Percentiles rank a stretch among this genome's conserved stretches.
These are phyloP conservation scores for Tolypocladium album DNA, from an alignment of 2,329 filamentous ascomycete species.

Conservation along the genomic window DNA sequence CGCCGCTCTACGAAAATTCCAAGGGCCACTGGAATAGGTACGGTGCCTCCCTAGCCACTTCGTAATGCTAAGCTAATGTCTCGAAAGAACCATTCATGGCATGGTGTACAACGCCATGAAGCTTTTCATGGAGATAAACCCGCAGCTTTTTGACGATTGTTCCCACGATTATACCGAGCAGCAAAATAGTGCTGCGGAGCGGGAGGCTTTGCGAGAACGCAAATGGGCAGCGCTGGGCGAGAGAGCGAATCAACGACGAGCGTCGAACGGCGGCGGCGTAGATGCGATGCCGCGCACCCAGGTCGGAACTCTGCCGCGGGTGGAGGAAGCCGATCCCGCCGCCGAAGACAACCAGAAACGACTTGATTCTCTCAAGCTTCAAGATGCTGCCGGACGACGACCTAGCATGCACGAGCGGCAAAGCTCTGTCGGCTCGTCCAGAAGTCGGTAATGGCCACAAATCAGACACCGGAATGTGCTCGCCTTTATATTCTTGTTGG, in stretches of 20 bases:
- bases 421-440: slow-evolving; percentile 43
- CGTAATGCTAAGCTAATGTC: not conserved
- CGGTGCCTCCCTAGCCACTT: slow-evolving; percentile 13
- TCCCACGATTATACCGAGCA: slow-evolving; percentile 96
- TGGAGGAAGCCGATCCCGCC: slow-evolving; percentile 69
- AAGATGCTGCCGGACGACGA: slow-evolving; percentile 60
- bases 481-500: not conserved
- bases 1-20: slow-evolving; percentile 94
- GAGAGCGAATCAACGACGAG: slow-evolving; percentile 61
- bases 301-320: slow-evolving; percentile 32
- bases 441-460: slow-evolving; percentile 33
- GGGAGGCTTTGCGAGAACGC: slow-evolving; percentile 69
- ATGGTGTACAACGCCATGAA: slow-evolving; percentile 99
- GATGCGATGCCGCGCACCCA: slow-evolving; percentile 24
- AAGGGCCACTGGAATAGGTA: slow-evolving; percentile 99
- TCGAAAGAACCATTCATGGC: slow-evolving; percentile 92
- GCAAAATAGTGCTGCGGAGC: slow-evolving; percentile 81
- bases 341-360: slow-evolving; percentile 79
- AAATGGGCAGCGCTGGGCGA: slow-evolving; percentile 84
- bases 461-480: not conserved
- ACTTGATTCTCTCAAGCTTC: slow-evolving; percentile 80
- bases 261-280: slow-evolving; percentile 18
- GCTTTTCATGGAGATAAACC: slow-evolving; percentile 99
- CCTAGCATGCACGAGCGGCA: slow-evolving; percentile 47
- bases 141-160: slow-evolving; percentile 95